A percentile compares a stretch with the other conserved stretches of the same genome.
Evolutionary conservation across 2,329 filamentous ascomycete species (phyloP).

Genomic region (Colletotrichum sp.): DNA sequence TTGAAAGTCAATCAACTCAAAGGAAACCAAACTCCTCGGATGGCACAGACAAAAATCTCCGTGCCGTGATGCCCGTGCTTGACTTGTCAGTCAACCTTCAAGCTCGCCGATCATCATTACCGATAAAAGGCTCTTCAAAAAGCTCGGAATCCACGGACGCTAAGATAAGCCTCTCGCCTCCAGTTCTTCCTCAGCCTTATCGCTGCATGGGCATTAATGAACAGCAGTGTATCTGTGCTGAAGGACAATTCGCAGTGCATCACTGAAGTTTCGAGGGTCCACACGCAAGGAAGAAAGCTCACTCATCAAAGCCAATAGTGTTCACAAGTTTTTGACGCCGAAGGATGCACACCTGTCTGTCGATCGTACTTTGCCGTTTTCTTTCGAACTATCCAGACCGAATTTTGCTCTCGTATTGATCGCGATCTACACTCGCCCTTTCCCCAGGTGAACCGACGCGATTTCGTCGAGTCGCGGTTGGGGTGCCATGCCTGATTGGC

Average conservation of each 20-base stretch:
- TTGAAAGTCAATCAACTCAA: not conserved
- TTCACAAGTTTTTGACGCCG: not conserved
- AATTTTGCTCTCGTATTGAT: not conserved
- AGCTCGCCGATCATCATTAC: not conserved
- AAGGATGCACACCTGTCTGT: not conserved
- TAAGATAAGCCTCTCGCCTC: not conserved
- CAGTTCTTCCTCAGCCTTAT: not conserved
- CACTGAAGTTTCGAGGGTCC: not conserved
- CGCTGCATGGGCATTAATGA: not conserved
- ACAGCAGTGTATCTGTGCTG: not conserved
- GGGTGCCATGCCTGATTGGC: not conserved
- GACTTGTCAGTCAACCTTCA: not conserved
- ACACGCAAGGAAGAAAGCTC: not conserved
- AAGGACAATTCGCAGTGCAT: not conserved
- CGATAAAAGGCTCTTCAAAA: not conserved
- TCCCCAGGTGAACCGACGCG: not conserved
- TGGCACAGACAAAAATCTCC: not conserved
- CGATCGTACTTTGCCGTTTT: not conserved
- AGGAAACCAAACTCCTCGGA: not conserved
- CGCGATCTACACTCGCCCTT: conserved; percentile 2
- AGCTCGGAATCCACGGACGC: not conserved
- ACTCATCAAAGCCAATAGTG: not conserved
- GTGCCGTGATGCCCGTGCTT: not conserved
- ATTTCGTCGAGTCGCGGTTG: not conserved
- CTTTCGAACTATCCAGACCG: not conserved